A percentile compares a stretch with the other conserved stretches of the same genome.
Conservation (phyloP, 768 basidiomycete genomes). For the Lentinula aciculospora region DNA sequence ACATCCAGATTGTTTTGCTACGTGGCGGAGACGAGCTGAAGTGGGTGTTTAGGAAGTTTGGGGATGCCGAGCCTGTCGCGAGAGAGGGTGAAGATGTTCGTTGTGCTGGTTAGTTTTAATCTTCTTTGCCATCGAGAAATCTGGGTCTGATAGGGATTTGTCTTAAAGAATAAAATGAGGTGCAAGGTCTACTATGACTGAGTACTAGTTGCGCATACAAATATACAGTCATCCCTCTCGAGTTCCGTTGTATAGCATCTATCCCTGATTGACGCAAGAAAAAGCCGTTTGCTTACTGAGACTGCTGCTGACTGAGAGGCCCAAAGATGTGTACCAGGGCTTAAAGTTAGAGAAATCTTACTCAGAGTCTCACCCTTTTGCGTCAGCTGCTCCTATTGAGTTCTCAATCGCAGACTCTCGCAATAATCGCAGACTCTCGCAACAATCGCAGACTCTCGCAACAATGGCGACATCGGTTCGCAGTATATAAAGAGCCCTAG, state of each 20-base stretch:
- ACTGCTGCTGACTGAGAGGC: background rate
- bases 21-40: background rate
- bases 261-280: background rate
- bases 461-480: slow-evolving; percentile 1
- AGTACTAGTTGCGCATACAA: background rate
- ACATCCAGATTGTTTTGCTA: background rate
- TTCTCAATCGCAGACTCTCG: background rate
- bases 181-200: background rate
- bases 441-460: background rate
- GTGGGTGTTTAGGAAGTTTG: background rate
- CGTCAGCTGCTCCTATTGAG: background rate
- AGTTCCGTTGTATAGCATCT: background rate
- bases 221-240: background rate
- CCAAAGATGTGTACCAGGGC: background rate
- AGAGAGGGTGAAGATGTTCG: background rate
- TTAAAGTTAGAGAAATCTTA: background rate
- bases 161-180: background rate
- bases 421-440: slow-evolving; percentile 1
- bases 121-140: background rate
- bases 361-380: background rate
- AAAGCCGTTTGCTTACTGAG: background rate
- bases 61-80: background rate
- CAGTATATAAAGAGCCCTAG: background rate
- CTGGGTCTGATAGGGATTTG: background rate
- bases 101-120: background rate